phyloP scores from a whole-genome alignment of 345 rosid species.

The Citrus inodora region DNA sequence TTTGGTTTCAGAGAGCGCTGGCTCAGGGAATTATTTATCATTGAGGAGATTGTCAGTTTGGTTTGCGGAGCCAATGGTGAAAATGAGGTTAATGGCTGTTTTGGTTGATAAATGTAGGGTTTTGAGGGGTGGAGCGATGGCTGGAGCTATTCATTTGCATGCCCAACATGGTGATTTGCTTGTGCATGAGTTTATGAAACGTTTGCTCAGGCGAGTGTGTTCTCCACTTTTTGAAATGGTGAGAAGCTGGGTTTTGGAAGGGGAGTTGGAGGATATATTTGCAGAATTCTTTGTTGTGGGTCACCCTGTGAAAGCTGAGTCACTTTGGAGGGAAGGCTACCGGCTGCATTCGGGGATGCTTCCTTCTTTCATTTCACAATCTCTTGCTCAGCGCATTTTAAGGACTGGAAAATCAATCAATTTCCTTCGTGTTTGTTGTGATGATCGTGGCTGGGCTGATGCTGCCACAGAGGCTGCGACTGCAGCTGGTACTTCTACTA shows the following conservation, averaged over 20 bases:
- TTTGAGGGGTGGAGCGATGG: slow-evolving; percentile 94
- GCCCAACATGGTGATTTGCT: slow-evolving; percentile 95
- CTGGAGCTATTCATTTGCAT: slow-evolving; percentile 94
- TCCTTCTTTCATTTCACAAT: slow-evolving; percentile 85
- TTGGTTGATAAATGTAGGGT: slow-evolving; percentile 91
- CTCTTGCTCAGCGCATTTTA: slow-evolving; percentile 85
- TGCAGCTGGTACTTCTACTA: slow-evolving; percentile 90
- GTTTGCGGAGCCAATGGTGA: slow-evolving; percentile 91
- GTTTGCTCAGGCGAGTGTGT: slow-evolving; percentile 75
- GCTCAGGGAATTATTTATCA: slow-evolving; percentile 67
- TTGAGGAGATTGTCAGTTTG: slow-evolving; percentile 88
- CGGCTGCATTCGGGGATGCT: slow-evolving; percentile 83
- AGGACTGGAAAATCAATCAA: slow-evolving; percentile 98
- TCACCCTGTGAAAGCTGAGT: slow-evolving; percentile 91
- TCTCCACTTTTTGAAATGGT: slow-evolving; percentile 98
- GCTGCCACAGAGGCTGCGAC: slow-evolving; percentile 87
- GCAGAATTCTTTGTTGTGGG: slow-evolving; percentile 88
- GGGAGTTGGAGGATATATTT: slow-evolving; percentile 91
- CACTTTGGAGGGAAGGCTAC: slow-evolving; percentile 98
- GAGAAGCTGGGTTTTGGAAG: slow-evolving; percentile 99
- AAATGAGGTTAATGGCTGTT: slow-evolving; percentile 98
- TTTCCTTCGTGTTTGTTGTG: slow-evolving; percentile 93
- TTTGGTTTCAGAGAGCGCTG: slow-evolving; percentile 63
- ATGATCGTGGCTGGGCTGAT: slow-evolving; percentile 96
- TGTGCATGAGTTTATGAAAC: slow-evolving; percentile 85